Evolutionary conservation across 345 rosid genomes (phyloP).

Genomic region (Kandelia obovata): DNA sequence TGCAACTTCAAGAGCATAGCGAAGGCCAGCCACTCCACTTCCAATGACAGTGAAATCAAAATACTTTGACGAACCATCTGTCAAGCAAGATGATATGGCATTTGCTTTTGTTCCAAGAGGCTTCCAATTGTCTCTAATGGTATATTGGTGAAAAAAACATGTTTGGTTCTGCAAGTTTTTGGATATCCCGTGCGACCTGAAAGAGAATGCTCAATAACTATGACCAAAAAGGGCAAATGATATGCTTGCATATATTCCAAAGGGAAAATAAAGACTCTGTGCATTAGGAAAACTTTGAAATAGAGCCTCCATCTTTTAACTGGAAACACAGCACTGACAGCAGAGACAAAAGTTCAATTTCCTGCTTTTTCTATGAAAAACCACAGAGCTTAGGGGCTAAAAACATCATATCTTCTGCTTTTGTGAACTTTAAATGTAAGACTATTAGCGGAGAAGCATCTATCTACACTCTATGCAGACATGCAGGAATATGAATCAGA

Average conservation of each 20-base stretch:
- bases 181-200: constrained; percentile 58
- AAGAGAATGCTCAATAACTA: constrained; percentile 7
- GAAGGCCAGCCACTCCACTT: constrained; percentile 95
- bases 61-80: constrained; percentile 56
- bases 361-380: too few species aligned
- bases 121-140: constrained; percentile 31
- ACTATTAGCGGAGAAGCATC: background rate
- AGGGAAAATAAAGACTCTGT: background rate
- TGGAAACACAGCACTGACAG: background rate
- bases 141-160: constrained; percentile 31
- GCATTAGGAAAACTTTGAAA: background rate
- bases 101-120: constrained; percentile 26
- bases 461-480: background rate
- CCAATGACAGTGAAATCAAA: constrained; percentile 92
- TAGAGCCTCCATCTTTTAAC: background rate
- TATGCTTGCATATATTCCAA: background rate
- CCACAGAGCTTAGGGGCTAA: background rate
- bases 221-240: constrained; percentile 7
- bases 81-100: constrained; percentile 29
- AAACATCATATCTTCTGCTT: background rate
- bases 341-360: background rate
- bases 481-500: background rate
- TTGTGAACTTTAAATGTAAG: constrained; percentile 1
- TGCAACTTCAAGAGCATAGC: constrained; percentile 93
- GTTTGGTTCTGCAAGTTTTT: constrained; percentile 40